These are phyloP conservation scores for Fusarium protoensiforme DNA, from an alignment of 2,329 filamentous ascomycete species.

Conservation along the genomic window DNA sequence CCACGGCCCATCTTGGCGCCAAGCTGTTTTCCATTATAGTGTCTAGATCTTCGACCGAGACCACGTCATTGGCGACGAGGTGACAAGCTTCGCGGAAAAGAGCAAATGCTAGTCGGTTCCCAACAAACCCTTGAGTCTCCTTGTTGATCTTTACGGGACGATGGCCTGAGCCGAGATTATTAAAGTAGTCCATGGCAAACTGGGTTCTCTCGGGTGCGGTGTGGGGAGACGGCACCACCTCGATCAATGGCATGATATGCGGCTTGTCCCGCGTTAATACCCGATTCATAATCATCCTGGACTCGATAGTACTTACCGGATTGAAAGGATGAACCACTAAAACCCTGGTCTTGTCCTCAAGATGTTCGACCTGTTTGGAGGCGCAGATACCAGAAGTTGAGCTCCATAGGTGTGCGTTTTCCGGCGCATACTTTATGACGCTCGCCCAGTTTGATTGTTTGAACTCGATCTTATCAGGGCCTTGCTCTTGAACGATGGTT, in stretches of 20 bases:
- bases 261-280: neutral
- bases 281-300: too few species aligned
- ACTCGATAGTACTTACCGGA: neutral
- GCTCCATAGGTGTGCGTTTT: slow-evolving; percentile 23
- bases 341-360: slow-evolving; percentile 16
- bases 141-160: slow-evolving; percentile 32
- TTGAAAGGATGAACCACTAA: slow-evolving; percentile 35
- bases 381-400: slow-evolving; percentile 30
- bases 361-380: slow-evolving; percentile 24
- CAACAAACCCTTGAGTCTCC: slow-evolving; percentile 28
- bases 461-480: slow-evolving; percentile 30
- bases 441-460: slow-evolving; percentile 29
- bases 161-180: slow-evolving; percentile 18
- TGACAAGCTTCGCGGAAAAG: slow-evolving; percentile 31
- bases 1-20: slow-evolving; percentile 36
- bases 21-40: slow-evolving; percentile 40
- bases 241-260: slow-evolving; percentile 36
- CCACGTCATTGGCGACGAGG: slow-evolving; percentile 14
- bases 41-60: slow-evolving; percentile 45
- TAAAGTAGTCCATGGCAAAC: slow-evolving; percentile 30
- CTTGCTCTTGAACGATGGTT: slow-evolving; percentile 35
- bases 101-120: slow-evolving; percentile 29
- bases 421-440: neutral
- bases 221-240: slow-evolving; percentile 25
- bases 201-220: slow-evolving; percentile 6